phyloP scores from a whole-genome alignment of 257 asterid genomes.

The Eucommia ulmoides region DNA sequence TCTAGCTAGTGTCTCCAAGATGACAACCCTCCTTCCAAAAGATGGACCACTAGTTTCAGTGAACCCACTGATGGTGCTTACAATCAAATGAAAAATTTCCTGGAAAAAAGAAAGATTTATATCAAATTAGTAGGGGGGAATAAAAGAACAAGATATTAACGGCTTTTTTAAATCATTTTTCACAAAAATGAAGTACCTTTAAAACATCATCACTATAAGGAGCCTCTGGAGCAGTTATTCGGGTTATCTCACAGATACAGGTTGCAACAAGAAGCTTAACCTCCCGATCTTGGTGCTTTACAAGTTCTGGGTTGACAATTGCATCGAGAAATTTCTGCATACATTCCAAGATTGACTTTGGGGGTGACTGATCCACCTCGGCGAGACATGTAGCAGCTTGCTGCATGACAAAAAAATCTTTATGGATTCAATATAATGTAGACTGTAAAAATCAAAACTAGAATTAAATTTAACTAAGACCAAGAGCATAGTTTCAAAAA shows the following conservation, averaged over 20 bases:
- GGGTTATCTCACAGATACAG: slow-evolving; percentile 89
- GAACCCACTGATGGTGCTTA: slow-evolving; percentile 84
- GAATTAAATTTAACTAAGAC: too few relatives aligned
- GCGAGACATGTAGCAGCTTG: slow-evolving; percentile 77
- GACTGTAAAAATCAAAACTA: too few relatives aligned
- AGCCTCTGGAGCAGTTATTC: slow-evolving; percentile 96
- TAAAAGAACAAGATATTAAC: too few relatives aligned
- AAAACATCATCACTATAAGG: slow-evolving; percentile 77
- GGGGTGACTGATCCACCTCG: slow-evolving; percentile 85
- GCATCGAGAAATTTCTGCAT: slow-evolving; percentile 75
- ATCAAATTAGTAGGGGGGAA: too few relatives aligned
- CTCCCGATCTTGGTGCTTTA: slow-evolving; percentile 91
- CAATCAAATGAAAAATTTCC: slow-evolving; percentile 85
- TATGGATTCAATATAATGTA: too few relatives aligned
- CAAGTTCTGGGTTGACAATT: slow-evolving; percentile 70
- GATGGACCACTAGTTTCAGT: slow-evolving; percentile 59
- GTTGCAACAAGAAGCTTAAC: slow-evolving; percentile 88
- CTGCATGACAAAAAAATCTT: slow-evolving; percentile 38
- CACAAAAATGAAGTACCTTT: slow-evolving; percentile 52
- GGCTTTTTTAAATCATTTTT: too few relatives aligned
- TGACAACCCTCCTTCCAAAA: slow-evolving; percentile 87
- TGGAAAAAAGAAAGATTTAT: slow-evolving; percentile 40
- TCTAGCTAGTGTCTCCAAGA: slow-evolving; percentile 89
- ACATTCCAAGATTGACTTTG: slow-evolving; percentile 59
- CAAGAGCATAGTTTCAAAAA: too few relatives aligned